Percentiles rank a stretch among this genome's conserved stretches.
Conservation (phyloP, 805 yeast genomes). For the Maudiozyma pseudohumilis region DNA sequence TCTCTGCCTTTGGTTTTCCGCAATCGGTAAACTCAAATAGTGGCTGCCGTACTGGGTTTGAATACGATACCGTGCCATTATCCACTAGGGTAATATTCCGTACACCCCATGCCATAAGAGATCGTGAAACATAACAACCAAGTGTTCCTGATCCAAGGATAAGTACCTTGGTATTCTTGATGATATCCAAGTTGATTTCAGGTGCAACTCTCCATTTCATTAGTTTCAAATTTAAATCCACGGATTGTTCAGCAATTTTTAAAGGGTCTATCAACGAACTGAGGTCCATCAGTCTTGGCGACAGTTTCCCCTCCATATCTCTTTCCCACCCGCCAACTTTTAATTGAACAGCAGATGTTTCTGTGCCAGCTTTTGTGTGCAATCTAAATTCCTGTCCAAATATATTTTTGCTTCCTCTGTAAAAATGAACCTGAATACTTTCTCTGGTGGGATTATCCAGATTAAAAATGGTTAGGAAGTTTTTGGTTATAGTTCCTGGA, state of each 20-base stretch:
- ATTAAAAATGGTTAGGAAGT: slow-evolving; percentile 41
- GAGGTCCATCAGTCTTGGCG: slow-evolving; percentile 77
- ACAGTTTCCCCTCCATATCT: slow-evolving; percentile 57
- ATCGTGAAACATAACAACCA: slow-evolving; percentile 84
- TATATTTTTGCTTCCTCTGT: slow-evolving; percentile 23
- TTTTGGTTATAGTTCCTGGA: slow-evolving; percentile 50
- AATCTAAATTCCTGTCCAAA: slow-evolving; percentile 2
- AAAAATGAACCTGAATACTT: slow-evolving; percentile 32
- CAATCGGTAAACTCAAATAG: slow-evolving; percentile 76
- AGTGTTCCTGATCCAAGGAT: slow-evolving; percentile 94
- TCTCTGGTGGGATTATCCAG: slow-evolving; percentile 27
- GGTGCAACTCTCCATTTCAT: slow-evolving; percentile 98
- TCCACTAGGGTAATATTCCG: slow-evolving; percentile 80
- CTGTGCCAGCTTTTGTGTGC: neutral
- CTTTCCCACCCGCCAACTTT: slow-evolving; percentile 86
- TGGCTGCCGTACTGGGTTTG: slow-evolving; percentile 95
- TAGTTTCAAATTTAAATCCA: slow-evolving; percentile 77
- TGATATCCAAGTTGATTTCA: slow-evolving; percentile 53
- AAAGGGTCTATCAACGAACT: slow-evolving; percentile 73
- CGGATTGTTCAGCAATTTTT: slow-evolving; percentile 81
- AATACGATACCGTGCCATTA: slow-evolving; percentile 77
- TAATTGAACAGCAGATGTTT: slow-evolving; percentile 17
- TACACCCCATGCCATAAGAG: slow-evolving; percentile 91
- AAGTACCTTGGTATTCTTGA: slow-evolving; percentile 54
- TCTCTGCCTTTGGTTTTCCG: slow-evolving; percentile 65